A percentile compares a stretch with the other conserved stretches of the same genome.
These are phyloP conservation scores for Penicillium sp. DNA, from an alignment of 2,329 filamentous ascomycete species.

Conservation along the genomic window DNA sequence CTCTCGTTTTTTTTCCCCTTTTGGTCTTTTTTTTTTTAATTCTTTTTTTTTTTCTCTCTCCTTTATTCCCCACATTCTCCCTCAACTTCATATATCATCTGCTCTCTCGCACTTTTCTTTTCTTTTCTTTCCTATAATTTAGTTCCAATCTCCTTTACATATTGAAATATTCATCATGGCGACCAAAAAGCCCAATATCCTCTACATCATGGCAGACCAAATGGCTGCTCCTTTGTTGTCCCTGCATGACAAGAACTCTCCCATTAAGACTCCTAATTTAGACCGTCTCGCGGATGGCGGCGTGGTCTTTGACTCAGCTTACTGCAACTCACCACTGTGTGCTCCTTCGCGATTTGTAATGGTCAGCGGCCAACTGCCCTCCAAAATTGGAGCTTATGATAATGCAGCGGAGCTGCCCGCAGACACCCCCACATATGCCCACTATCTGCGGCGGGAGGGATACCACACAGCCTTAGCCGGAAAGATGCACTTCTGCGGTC, in stretches of 20 bases:
- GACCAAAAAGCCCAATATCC: slow-evolving; percentile 66
- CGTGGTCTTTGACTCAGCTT: slow-evolving; percentile 89
- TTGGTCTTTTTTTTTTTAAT: neutral
- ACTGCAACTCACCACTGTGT: slow-evolving; percentile 90
- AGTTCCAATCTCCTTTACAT: neutral
- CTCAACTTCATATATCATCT: slow-evolving; percentile 18
- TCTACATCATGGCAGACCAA: slow-evolving; percentile 97
- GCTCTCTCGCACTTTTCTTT: slow-evolving; percentile 3
- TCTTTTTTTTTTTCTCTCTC: neutral
- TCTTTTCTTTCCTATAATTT: slow-evolving; percentile 4
- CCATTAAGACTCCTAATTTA: slow-evolving; percentile 89
- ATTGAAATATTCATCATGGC: slow-evolving; percentile 29
- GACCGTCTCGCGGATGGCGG: slow-evolving; percentile 76
- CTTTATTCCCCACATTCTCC: slow-evolving; percentile 17
- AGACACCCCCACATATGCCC: slow-evolving; percentile 85
- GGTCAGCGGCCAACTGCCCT: slow-evolving; percentile 87
- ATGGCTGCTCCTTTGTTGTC: slow-evolving; percentile 85
- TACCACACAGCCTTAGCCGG: slow-evolving; percentile 90
- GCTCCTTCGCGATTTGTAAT: slow-evolving; percentile 91
- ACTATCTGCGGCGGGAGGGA: slow-evolving; percentile 79
- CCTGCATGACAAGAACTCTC: slow-evolving; percentile 84
- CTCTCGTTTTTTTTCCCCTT: slow-evolving; percentile 4
- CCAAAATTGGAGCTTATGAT: slow-evolving; percentile 88
- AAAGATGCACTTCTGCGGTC: slow-evolving; percentile 95
- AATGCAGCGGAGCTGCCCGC: slow-evolving; percentile 82